Base-by-base conservation (phyloP, 2,329 filamentous ascomycete species). In the Penicillium sp. region DNA sequence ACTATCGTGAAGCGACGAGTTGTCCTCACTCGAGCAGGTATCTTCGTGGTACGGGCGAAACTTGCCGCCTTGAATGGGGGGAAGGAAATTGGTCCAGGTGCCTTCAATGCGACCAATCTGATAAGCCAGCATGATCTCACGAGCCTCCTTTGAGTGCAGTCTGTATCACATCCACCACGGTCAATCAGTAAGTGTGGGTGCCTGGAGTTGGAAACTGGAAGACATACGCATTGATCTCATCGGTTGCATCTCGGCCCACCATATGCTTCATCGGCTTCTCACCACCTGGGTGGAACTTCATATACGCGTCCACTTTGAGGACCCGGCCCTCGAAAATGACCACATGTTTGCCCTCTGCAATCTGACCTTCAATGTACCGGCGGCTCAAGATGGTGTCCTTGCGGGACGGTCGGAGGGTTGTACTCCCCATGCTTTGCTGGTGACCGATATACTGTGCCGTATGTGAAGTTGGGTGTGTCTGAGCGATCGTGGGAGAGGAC, bases 211-310 rank as follows among this genome's bases (percentile, higher is more conserved):
- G 24, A 8, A 12, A n/a, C 27, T n/a, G 24, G 38, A 47, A 47
- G 50, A 76, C 85, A 43, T 78, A 96, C 88, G 85, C 88, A 67
- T 85, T 88, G 52, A 97, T 84, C 71, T 97, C 93, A 68, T 96
- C 90, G 9, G 91, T 96, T 43, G 89, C 91, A 80, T 95, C 90
- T 70, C 86, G 82, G 52, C 90, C 90, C 51, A 97, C 81, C 89
- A 96, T 93, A 66, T 98, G 93, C 66, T 82, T 76, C 55, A 98
- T 94, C 46, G 91, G 81, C 71, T 90, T 93, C 61, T 91, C 84
- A 58, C 93, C 93, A 48, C 93, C 93, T 9, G 93, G 93, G 63
- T 97, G 93, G 63, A 87, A 96, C 45, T 82, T 82, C 45, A 94
- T 73, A 88, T 90, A 98, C 35, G 85, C 78, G 68, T 97, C 91